Evolutionary conservation across 2,329 filamentous ascomycete species (phyloP).

Genomic region (Claviceps sp.): DNA sequence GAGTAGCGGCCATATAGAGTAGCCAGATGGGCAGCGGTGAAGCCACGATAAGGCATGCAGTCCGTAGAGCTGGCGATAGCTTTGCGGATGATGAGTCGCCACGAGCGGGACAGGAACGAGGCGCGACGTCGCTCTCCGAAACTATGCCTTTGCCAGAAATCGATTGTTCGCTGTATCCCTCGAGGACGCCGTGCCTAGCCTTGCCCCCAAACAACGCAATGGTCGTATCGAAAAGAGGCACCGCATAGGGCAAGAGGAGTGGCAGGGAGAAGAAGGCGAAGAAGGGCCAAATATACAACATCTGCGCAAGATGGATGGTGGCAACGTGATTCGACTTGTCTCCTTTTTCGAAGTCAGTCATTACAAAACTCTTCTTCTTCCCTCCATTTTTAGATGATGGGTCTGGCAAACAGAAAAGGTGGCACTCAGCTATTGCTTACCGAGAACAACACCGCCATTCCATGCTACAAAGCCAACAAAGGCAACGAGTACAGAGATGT

Average conservation of each 20-base stretch:
- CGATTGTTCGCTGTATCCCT: neutral
- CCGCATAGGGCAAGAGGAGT: slow-evolving; percentile 43
- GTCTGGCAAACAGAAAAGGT: too few relatives aligned
- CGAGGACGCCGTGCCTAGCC: neutral
- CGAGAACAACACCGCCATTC: slow-evolving; percentile 88
- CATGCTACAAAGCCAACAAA: slow-evolving; percentile 69
- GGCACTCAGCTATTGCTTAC: slow-evolving; percentile 27
- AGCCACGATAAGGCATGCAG: slow-evolving; percentile 12
- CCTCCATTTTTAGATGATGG: neutral
- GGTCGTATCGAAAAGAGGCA: slow-evolving; percentile 22
- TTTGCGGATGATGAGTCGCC: slow-evolving; percentile 4
- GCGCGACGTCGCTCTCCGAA: neutral
- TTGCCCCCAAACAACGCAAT: neutral
- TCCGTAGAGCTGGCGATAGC: slow-evolving; percentile 3
- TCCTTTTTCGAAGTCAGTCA: slow-evolving; percentile 32
- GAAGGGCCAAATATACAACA: slow-evolving; percentile 92
- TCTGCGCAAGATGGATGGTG: slow-evolving; percentile 76
- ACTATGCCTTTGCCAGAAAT: neutral
- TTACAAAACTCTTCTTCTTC: neutral
- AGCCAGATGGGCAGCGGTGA: slow-evolving; percentile 21
- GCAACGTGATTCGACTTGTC: slow-evolving; percentile 93
- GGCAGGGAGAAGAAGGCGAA: slow-evolving; percentile 83
- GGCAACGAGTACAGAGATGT: slow-evolving; percentile 46
- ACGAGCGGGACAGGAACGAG: neutral
- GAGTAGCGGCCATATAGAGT: slow-evolving; percentile 21